Conservation (phyloP, 805 yeast genomes). For the Hanseniaspora taiwanica region DNA sequence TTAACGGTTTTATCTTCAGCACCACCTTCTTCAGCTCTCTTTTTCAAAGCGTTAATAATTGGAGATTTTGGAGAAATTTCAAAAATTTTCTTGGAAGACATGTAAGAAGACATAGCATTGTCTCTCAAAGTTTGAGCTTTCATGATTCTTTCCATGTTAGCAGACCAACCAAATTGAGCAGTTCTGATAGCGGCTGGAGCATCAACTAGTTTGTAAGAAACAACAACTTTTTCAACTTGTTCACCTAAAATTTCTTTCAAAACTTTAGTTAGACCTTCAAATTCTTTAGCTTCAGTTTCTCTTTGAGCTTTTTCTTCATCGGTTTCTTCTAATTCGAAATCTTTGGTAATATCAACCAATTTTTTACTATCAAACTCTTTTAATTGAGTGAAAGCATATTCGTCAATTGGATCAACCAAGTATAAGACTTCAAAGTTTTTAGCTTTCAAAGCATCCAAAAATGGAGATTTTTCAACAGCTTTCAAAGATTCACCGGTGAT, state of each 20-base stretch:
- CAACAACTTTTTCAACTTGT: constrained; percentile 98
- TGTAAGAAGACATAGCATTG: constrained; percentile 96
- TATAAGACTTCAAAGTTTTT: constrained; percentile 96
- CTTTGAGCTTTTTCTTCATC: constrained; percentile 94
- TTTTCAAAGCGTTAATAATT: constrained; percentile 88
- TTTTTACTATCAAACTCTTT: constrained; percentile 99
- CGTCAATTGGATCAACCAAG: constrained; percentile 98
- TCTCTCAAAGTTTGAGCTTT: constrained; percentile 99
- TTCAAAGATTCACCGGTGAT: constrained; percentile 98
- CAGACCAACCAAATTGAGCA: constrained; percentile 99
- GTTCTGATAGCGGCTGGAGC: constrained; percentile 99
- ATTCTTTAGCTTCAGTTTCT: constrained; percentile 87
- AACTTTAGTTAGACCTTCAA: constrained; percentile 86
- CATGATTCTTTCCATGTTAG: constrained; percentile 99
- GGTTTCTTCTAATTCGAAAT: constrained; percentile 95
- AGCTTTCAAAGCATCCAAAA: constrained; percentile 96
- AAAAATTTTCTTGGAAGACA: constrained; percentile 98
- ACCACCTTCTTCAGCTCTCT: constrained; percentile 94
- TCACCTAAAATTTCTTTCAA: constrained; percentile 96
- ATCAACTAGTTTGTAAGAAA: constrained; percentile 91
- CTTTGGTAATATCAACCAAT: constrained; percentile 97
- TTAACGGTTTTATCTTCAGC: constrained; percentile 97
- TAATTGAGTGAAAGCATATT: constrained; percentile 97
- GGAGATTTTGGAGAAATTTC: constrained; percentile 96
- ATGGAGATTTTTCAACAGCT: constrained; percentile 98